Conservation (phyloP, 2,329 filamentous ascomycete genomes). For the Aspergillus persii region DNA sequence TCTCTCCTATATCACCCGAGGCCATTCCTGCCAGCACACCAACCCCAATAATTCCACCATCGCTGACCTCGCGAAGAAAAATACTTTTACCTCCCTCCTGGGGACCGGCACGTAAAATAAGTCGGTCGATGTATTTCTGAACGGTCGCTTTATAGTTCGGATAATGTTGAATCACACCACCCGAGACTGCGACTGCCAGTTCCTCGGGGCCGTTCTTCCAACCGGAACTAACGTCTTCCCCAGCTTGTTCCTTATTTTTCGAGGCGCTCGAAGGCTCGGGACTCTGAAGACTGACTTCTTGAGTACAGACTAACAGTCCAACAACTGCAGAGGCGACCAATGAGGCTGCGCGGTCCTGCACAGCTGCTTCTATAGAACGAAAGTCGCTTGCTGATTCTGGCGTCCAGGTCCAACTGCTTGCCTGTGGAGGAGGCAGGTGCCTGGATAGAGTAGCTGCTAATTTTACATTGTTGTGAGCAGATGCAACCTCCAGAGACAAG, state of each 20-base stretch:
- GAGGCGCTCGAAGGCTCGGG: slow-evolving; percentile 11
- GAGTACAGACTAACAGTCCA: slow-evolving; percentile 64
- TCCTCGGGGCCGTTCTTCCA: slow-evolving; percentile 49
- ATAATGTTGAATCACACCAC: slow-evolving; percentile 73
- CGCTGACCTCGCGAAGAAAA: slow-evolving; percentile 49
- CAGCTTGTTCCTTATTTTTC: neutral
- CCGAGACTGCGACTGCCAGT: slow-evolving; percentile 72
- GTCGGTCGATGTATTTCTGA: slow-evolving; percentile 63
- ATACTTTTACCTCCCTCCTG: slow-evolving; percentile 48
- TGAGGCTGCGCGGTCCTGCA: slow-evolving; percentile 67
- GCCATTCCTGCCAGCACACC: slow-evolving; percentile 51
- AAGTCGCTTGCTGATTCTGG: slow-evolving; percentile 57
- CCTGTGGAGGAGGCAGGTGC: slow-evolving; percentile 48
- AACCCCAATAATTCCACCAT: slow-evolving; percentile 53
- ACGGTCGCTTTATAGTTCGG: slow-evolving; percentile 67
- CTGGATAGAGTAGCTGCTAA: slow-evolving; percentile 44
- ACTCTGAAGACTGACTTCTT: slow-evolving; percentile 54
- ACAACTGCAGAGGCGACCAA: slow-evolving; percentile 68
- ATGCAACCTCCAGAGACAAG: slow-evolving; percentile 64
- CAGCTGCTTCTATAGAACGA: slow-evolving; percentile 63
- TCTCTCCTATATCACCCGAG: slow-evolving; percentile 30
- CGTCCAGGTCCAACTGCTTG: slow-evolving; percentile 58
- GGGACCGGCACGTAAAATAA: slow-evolving; percentile 41
- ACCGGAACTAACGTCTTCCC: neutral
- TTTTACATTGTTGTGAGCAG: slow-evolving; percentile 46